Evolutionary conservation across 768 basidiomycete genomes (phyloP).

Genomic region (Asterophora parasitica): DNA sequence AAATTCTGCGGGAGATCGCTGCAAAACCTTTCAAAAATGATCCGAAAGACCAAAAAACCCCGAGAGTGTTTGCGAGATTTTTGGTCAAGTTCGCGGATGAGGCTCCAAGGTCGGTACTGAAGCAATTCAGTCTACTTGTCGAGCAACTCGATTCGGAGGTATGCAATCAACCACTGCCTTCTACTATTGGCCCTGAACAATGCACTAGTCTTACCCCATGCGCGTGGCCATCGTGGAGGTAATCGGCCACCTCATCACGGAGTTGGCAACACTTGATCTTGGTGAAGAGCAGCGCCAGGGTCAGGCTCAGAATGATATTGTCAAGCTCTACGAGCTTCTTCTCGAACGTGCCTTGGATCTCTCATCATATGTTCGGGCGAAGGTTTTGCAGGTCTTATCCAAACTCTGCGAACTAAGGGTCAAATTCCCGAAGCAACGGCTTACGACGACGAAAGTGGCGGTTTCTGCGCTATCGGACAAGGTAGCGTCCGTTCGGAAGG

Average conservation of each 20-base stretch:
- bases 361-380: conserved; percentile 87
- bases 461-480: conserved; percentile 86
- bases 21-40: conserved; percentile 71
- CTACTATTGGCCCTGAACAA: conserved; percentile 1
- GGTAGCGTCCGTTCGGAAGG: conserved; percentile 80
- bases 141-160: conserved; percentile 92
- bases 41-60: conserved; percentile 82
- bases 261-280: conserved; percentile 57
- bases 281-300: conserved; percentile 38
- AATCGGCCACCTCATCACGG: conserved; percentile 78
- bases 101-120: conserved; percentile 73
- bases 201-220: conserved; percentile 83
- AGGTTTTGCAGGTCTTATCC: conserved; percentile 73
- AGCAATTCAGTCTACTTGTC: conserved; percentile 83
- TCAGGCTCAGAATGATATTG: conserved; percentile 66
- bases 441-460: conserved; percentile 70
- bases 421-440: conserved; percentile 85
- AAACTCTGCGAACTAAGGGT: conserved; percentile 69
- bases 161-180: conserved; percentile 13
- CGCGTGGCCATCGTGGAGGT: conserved; percentile 92
- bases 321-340: conserved; percentile 70
- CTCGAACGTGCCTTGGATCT: conserved; percentile 85
- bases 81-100: conserved; percentile 76
- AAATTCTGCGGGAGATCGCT: conserved; percentile 85
- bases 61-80: conserved; percentile 81